Evolutionary conservation across 441 rosid species (phyloP), one percentile per base, ranked within the genome.

Genomic region (Capsella rubella): DNA sequence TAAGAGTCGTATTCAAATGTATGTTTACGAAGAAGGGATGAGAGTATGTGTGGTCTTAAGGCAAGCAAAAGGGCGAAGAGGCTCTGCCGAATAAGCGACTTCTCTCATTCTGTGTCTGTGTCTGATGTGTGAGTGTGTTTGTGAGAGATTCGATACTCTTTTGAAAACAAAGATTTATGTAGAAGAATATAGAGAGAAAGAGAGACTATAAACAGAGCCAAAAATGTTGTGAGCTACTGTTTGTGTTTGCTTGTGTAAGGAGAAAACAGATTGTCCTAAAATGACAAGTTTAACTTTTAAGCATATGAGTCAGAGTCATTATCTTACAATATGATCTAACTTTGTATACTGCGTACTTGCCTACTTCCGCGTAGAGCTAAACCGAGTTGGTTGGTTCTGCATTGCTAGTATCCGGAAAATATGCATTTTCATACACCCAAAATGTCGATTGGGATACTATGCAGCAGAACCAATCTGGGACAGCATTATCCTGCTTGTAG

Each of bases 121-220:
- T 77, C 73, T 77, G 63, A 57, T 65, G 69, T 72, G 77, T 45
- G 80, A 66, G 68, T 27, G 34, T 75, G 75, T 59, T 66, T 77
- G 73, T 63, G 69, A 66, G 77, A 72, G 77, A 72, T 66, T 67
- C 25, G 39, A 59, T 64, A 60, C 72, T 77, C 75, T 71, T 57
- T 50, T 39, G 32, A 65, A 21, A 65, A 49, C 51, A 65, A 77
- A 9, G 64, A 65, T 77, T 59, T 59, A 45, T 77, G 72, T 77
- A 64, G 63, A 57, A 64, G 80, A 69, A 62, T 58, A 45, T 59
- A 59, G 50, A 51, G 67, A 58, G 69, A 34, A 51, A 55, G 28
- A 12, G 42, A 60, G 74, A 60, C n/a, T 65, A 21, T 51, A 13
- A 21, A 28, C 70, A 53, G 74, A 61, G 74, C 69, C 25, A 62